Percentiles rank a stretch among this genome's conserved stretches.
Conservation (phyloP, 2,329 filamentous ascomycete genomes). For the Cercospora zeina region DNA sequence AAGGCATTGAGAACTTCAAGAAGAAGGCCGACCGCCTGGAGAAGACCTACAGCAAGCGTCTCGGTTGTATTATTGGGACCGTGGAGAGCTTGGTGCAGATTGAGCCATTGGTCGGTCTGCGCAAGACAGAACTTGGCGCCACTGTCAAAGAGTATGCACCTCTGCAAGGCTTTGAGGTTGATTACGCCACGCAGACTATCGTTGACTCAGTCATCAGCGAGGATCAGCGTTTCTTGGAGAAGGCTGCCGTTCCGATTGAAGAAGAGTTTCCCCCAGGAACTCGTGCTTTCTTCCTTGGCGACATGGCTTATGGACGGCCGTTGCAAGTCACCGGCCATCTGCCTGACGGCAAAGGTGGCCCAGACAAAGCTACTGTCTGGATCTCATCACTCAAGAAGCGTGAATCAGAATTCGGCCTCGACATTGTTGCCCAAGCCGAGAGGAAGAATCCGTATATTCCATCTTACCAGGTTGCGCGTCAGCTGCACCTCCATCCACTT, state of each 20-base stretch:
- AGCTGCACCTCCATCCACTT: constrained; percentile 77
- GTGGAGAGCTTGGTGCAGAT: constrained; percentile 91
- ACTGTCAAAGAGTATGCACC: constrained; percentile 89
- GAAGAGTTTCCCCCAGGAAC: constrained; percentile 86
- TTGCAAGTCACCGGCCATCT: constrained; percentile 76
- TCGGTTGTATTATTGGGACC: constrained; percentile 81
- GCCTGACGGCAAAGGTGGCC: constrained; percentile 50
- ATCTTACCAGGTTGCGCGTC: constrained; percentile 83
- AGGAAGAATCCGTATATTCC: constrained; percentile 74
- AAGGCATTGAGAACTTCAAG: constrained; percentile 78
- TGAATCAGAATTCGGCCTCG: constrained; percentile 77
- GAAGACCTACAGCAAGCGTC: constrained; percentile 81
- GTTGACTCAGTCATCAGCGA: constrained; percentile 89
- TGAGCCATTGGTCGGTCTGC: constrained; percentile 87
- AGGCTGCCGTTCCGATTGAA: constrained; percentile 79
- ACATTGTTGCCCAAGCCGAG: constrained; percentile 71
- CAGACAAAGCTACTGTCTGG: constrained; percentile 74
- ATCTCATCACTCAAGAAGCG: constrained; percentile 70
- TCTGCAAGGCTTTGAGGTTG: constrained; percentile 79
- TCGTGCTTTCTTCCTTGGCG: constrained; percentile 88
- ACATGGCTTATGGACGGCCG: constrained; percentile 87
- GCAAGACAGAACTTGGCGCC: constrained; percentile 86
- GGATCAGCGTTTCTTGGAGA: constrained; percentile 90
- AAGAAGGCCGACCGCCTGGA: constrained; percentile 84
- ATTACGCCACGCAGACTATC: constrained; percentile 87